Evolutionary conservation across 164 flowering plant species (phyloP), one percentile per base, ranked within the genome.

Genomic region (Pachysandra terminalis): DNA sequence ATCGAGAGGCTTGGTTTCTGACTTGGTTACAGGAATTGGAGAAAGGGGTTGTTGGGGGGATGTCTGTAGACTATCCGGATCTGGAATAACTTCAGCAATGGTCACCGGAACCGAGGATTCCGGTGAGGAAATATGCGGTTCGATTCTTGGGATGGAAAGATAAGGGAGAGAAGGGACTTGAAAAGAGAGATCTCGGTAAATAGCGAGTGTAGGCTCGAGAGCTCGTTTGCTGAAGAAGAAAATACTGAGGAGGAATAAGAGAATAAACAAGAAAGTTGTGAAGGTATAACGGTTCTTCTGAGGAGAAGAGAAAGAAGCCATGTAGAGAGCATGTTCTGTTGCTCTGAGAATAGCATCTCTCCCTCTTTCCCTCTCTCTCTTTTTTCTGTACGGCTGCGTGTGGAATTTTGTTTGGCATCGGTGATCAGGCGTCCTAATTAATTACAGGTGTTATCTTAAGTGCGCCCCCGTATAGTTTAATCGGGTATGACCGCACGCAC

Each of bases 211-310:
- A 24, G 84, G 83, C 49, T 82, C 80, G 53, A 86, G 85, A 66
- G 80, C 56, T 9, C 71, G 79, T 68, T 77, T 74, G 82, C 24
- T 80, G 80, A 84, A 84, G 74, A 86, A 66, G 65, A 82, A 37
- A 17, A 80, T 48, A 68, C 69, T 59, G 23, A 69, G 16, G 59
- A 86, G 73, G 59, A 86, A 71, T 25, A 79, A 64, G 26, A 80
- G 22, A 59, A 85, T 68, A 68, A 85, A 69, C 16, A 77, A 68
- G 63, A 73, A 49, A 52, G 70, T 58, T 23, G 64, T 53, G 41
- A 74, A 12, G 2, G 78, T 52, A 75, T 68, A 61, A 53, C 65
- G 75, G 55, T 64, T 65, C 49, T 64, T 69, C 48, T 67, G 61
- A 15, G 51, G 51, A 35, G 64, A 37, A 19, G 49, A 32, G 5